phyloP scores from a whole-genome alignment of 1,139 yeast genomes.

The Pichia sp. region DNA sequence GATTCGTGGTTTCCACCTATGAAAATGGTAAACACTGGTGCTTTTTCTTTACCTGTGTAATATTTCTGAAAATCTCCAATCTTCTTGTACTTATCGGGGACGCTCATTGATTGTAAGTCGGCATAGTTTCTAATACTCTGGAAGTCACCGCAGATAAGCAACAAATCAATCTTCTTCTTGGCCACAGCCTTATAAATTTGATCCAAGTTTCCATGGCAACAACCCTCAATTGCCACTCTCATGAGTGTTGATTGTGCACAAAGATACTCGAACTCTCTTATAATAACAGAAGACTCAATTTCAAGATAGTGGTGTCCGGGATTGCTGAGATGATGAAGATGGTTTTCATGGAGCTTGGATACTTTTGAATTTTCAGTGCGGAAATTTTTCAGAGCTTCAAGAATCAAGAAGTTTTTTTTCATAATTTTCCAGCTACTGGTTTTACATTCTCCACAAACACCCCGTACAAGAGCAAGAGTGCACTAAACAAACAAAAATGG shows the following conservation, averaged over 20 bases:
- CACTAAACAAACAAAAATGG: slow-evolving; percentile 11
- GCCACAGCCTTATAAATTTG: slow-evolving; percentile 40
- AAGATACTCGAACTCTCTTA: neutral
- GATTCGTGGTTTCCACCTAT: slow-evolving; percentile 97
- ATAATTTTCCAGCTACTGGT: too few relatives aligned
- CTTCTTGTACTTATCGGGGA: slow-evolving; percentile 45
- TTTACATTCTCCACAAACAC: too few relatives aligned
- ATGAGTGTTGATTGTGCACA: slow-evolving; percentile 4
- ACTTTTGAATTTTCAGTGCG: too few relatives aligned
- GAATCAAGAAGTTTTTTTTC: too few relatives aligned
- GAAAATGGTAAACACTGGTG: slow-evolving; percentile 74
- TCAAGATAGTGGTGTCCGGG: neutral
- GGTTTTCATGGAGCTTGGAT: neutral
- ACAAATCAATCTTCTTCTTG: slow-evolving; percentile 42
- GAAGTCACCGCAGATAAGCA: slow-evolving; percentile 83
- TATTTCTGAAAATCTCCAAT: slow-evolving; percentile 78
- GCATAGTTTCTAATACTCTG: slow-evolving; percentile 59
- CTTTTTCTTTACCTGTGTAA: slow-evolving; percentile 50
- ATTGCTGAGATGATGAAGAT: too few relatives aligned
- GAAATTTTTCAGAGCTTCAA: too few relatives aligned
- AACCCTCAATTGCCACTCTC: slow-evolving; percentile 74
- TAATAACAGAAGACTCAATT: neutral
- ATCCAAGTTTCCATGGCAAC: slow-evolving; percentile 83
- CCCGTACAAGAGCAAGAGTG: too few relatives aligned
- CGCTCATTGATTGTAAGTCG: slow-evolving; percentile 63